phyloP scores from a whole-genome alignment of 2,329 filamentous ascomycete genomes.

The Beauveria caledonica region DNA sequence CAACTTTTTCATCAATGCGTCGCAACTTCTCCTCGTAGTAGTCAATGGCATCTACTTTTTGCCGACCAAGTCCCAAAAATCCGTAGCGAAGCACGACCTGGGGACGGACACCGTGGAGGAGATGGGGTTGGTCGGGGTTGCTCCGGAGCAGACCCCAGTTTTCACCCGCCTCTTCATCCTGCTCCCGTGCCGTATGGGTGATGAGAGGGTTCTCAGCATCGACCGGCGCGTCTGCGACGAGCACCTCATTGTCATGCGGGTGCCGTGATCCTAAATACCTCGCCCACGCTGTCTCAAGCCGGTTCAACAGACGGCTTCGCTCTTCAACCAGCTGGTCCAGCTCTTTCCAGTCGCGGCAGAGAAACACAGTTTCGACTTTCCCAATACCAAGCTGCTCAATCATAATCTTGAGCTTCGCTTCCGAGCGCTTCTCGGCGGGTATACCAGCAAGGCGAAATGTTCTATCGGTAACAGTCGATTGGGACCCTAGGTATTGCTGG shows the following conservation, averaged over 20 bases:
- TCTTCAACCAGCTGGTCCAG: constrained; percentile 67
- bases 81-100: constrained; percentile 72
- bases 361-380: constrained; percentile 75
- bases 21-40: constrained; percentile 86
- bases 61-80: constrained; percentile 60
- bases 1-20: constrained; percentile 67
- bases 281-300: constrained; percentile 78
- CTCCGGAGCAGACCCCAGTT: constrained; percentile 52
- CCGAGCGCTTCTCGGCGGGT: constrained; percentile 67
- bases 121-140: constrained; percentile 23
- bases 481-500: constrained; percentile 85
- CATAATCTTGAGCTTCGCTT: constrained; percentile 75
- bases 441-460: constrained; percentile 90
- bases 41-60: constrained; percentile 80
- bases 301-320: constrained; percentile 56
- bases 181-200: constrained; percentile 13
- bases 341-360: constrained; percentile 81
- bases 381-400: constrained; percentile 85
- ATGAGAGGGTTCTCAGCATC: background rate
- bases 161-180: constrained; percentile 42
- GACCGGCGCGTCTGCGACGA: background rate
- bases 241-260: constrained; percentile 8
- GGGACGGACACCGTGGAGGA: constrained; percentile 46
- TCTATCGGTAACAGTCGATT: constrained; percentile 91
- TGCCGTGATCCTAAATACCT: constrained; percentile 40